phyloP scores from a whole-genome alignment of 2,329 filamentous ascomycete genomes.

The Fusarium falciforme region DNA sequence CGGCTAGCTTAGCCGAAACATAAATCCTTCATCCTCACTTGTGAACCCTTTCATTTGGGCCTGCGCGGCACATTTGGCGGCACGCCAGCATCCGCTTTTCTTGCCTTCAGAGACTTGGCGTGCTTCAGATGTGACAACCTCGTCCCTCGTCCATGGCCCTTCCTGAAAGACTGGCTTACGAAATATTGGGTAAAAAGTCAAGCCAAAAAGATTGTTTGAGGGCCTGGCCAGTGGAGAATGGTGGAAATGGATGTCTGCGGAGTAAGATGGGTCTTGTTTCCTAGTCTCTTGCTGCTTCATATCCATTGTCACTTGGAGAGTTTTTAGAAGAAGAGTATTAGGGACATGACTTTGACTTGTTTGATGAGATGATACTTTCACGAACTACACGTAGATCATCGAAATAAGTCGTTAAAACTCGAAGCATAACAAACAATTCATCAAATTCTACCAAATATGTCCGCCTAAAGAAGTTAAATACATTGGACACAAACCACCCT shows the following conservation, averaged over 20 bases:
- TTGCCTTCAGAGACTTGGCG: background rate
- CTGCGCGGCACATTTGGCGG: background rate
- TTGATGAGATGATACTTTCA: background rate
- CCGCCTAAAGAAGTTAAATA: background rate
- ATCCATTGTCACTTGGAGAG: background rate
- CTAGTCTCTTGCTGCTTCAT: background rate
- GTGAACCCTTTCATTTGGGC: background rate
- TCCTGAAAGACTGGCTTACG: background rate
- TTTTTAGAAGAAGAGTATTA: background rate
- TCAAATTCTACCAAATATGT: background rate
- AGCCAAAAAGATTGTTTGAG: background rate
- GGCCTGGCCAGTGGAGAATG: background rate
- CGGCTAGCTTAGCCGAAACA: background rate
- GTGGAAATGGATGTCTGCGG: background rate
- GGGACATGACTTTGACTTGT: background rate
- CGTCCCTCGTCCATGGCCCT: too few species aligned
- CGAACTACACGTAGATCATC: background rate
- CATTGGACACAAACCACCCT: background rate
- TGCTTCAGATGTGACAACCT: background rate
- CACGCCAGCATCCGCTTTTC: background rate
- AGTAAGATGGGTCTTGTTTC: background rate
- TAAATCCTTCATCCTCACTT: background rate
- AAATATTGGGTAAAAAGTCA: background rate
- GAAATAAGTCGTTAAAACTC: background rate
- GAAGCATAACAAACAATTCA: background rate